phyloP scores from a whole-genome alignment of 331 rosid species.

The Malus hybrid region DNA sequence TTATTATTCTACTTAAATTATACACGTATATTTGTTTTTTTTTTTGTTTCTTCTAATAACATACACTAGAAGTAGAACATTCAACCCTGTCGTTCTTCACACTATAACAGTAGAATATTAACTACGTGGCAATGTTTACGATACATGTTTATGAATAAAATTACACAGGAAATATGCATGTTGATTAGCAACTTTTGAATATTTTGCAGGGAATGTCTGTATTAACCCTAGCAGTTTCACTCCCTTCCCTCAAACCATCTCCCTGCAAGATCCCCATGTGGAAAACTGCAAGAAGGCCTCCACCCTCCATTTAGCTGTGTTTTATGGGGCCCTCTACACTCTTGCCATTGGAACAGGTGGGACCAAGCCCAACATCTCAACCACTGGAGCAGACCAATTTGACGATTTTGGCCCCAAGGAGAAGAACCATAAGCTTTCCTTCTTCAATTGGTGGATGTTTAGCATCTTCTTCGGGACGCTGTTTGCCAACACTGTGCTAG shows the following conservation, averaged over 20 bases:
- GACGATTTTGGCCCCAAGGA: conserved; percentile 45
- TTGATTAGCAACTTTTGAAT: background rate
- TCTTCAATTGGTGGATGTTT: conserved; percentile 63
- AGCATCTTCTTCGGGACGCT: conserved; percentile 37
- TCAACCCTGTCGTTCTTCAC: too few species aligned
- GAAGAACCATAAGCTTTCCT: conserved; percentile 36
- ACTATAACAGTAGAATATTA: too few species aligned
- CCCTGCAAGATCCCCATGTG: conserved; percentile 22
- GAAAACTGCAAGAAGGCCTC: conserved; percentile 39
- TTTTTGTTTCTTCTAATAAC: too few species aligned
- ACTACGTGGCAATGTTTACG: too few species aligned
- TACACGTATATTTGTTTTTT: too few species aligned
- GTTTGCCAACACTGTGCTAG: conserved; percentile 43
- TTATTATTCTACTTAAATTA: too few species aligned
- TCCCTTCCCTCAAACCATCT: conserved; percentile 58
- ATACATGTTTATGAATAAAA: too few species aligned
- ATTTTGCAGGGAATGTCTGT: conserved; percentile 63
- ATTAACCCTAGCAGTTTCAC: conserved; percentile 62
- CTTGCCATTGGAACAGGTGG: conserved; percentile 41
- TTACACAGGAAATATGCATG: background rate
- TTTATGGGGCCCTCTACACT: conserved; percentile 43
- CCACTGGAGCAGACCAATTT: conserved; percentile 51
- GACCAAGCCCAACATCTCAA: conserved; percentile 45
- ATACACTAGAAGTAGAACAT: too few species aligned
- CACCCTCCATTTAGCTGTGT: conserved; percentile 32